Base-by-base conservation (phyloP, 108 stramenopile genomes). In the Phaeodactylum tricornutum region DNA sequence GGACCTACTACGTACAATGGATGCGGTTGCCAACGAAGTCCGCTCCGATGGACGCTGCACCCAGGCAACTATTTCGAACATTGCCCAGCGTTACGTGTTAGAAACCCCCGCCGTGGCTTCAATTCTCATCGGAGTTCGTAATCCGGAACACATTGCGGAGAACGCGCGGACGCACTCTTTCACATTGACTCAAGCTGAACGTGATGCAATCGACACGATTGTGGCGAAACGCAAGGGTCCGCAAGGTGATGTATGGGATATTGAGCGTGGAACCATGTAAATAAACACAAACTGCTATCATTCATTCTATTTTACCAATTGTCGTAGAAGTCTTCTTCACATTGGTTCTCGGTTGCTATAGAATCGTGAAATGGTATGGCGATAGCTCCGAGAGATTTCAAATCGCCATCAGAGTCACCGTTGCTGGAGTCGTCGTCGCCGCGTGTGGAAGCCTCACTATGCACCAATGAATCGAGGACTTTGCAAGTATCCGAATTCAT, bases 61-160 rank as follows among this genome's bases (percentile, higher is more conserved):
- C 3, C 52, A 61, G 0, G 57, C 50, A 1, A 75, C 40, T 14
- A 69, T 75, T 31, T 25, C 65, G 22, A 75, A 70, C 32, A 50
- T 75, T 43, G 74, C 74, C 0, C 69, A 75, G 40, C 53, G 75
- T n/a, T 76, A 67, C 43, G 69, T 76, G 12, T 40, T 76, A n/a
- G 51, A 76, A 36, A 76, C 74, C 1, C 56, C 64, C 12, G 29
- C 65, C 2, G 68, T 62, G 9, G 75, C 66, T 3, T 38, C 63
- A 9, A 43, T 76, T 6, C 39, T 76, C 11, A 61, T 76, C 44
- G 75, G 75, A 14, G 75, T 76, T 7, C 52, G 75, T 24, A 76
- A 76, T 57, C 36, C 40, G 32, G 49, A 64, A 23, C 69, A 71
- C 40, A 54, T 76, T 30, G 51, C 38, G 6, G 69, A 71, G 27